Evolutionary conservation across 2,329 filamentous ascomycete genomes (phyloP).

Genomic region (Exophiala calicioides): DNA sequence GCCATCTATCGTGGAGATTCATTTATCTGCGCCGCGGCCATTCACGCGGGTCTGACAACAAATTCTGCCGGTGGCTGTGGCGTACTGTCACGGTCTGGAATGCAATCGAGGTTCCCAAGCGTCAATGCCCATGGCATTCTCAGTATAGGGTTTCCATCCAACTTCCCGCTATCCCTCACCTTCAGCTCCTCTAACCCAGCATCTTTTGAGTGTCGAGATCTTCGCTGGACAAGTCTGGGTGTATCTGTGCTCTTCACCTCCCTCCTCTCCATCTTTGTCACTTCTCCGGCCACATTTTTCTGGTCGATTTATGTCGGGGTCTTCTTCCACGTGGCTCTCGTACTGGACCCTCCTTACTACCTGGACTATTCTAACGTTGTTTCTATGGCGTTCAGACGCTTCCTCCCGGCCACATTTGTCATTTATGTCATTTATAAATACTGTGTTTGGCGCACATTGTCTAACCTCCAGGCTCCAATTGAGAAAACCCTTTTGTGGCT

Average conservation of each 20-base stretch:
- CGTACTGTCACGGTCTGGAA: slow-evolving; percentile 55
- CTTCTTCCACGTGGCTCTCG: slow-evolving; percentile 63
- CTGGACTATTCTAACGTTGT: slow-evolving; percentile 57
- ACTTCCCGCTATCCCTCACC: slow-evolving; percentile 48
- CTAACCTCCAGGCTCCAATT: slow-evolving; percentile 55
- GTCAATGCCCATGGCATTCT: slow-evolving; percentile 52
- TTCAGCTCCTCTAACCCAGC: background rate
- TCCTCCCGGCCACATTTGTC: slow-evolving; percentile 61
- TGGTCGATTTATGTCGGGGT: slow-evolving; percentile 55
- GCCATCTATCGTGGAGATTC: slow-evolving; percentile 60
- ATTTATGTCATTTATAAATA: slow-evolving; percentile 59
- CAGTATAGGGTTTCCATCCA: slow-evolving; percentile 56
- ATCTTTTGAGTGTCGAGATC: slow-evolving; percentile 50
- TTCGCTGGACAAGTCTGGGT: slow-evolving; percentile 59
- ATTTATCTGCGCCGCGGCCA: slow-evolving; percentile 61
- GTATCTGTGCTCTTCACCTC: slow-evolving; percentile 58
- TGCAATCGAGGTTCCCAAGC: slow-evolving; percentile 50
- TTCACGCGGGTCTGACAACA: slow-evolving; percentile 60
- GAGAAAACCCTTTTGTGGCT: slow-evolving; percentile 65
- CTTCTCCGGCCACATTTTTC: slow-evolving; percentile 59
- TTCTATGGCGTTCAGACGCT: slow-evolving; percentile 57
- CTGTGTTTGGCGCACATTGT: slow-evolving; percentile 52
- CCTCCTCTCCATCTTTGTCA: slow-evolving; percentile 58
- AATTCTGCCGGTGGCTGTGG: slow-evolving; percentile 59
- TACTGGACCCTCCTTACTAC: slow-evolving; percentile 59